phyloP scores from a whole-genome alignment of 208 protist species.

The Leishmania major region DNA sequence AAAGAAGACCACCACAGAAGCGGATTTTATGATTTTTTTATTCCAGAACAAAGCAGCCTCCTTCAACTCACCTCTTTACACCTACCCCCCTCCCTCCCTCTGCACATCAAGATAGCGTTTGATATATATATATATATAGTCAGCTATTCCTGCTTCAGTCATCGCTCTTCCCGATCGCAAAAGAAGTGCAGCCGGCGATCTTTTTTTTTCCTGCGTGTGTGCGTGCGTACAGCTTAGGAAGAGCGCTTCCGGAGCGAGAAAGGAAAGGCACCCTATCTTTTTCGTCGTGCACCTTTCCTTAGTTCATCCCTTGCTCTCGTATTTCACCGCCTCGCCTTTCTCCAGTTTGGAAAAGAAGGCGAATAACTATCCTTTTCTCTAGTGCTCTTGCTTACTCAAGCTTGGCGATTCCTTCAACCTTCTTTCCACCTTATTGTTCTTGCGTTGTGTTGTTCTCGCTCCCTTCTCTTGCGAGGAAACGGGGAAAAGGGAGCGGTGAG shows the following conservation, averaged over 20 bases:
- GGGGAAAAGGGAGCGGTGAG: not conserved
- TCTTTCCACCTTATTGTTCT: not conserved
- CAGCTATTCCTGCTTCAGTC: not conserved
- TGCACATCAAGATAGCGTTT: not conserved
- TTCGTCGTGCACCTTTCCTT: not conserved
- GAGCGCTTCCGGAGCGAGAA: not conserved
- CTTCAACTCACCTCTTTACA: not conserved
- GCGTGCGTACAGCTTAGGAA: not conserved
- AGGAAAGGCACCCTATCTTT: not conserved
- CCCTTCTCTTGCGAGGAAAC: not conserved
- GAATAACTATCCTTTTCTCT: too few relatives aligned
- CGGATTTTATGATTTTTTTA: not conserved
- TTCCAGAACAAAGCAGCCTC: not conserved
- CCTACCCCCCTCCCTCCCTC: not conserved
- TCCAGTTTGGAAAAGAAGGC: not conserved
- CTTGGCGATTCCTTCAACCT: too few relatives aligned
- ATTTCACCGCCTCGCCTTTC: not conserved
- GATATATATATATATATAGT: not conserved
- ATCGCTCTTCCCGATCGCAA: not conserved
- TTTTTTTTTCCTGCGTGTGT: not conserved
- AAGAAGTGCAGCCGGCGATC: not conserved
- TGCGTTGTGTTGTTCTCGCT: not conserved
- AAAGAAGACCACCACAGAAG: not conserved
- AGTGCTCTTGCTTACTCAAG: too few relatives aligned
- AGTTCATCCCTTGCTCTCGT: not conserved